phyloP scores from a whole-genome alignment of 164 flowering plant genomes.

The Pachysandra terminalis region DNA sequence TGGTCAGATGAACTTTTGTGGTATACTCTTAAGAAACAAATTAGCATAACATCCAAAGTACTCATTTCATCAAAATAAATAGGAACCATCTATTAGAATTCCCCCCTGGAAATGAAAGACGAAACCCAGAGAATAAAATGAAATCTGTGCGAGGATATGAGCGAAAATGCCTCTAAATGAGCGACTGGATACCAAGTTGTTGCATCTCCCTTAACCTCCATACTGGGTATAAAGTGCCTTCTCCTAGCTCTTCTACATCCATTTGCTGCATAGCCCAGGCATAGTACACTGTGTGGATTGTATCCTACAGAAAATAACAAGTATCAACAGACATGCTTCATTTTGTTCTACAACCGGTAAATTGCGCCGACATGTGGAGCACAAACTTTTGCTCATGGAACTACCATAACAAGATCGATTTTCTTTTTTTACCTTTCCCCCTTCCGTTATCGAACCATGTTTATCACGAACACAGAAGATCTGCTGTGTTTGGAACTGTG shows the following conservation, averaged over 20 bases:
- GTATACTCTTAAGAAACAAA: no score
- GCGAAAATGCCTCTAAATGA: conserved; percentile 45
- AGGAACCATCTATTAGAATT: not conserved
- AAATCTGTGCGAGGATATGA: not conserved
- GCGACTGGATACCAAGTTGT: conserved; percentile 70
- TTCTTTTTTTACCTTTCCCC: conserved; percentile 67
- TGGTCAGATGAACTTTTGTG: no score
- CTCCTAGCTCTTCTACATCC: conserved; percentile 69
- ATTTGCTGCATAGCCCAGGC: conserved; percentile 93
- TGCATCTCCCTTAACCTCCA: conserved; percentile 95
- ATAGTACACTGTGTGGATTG: conserved; percentile 81
- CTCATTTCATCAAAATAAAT: not conserved
- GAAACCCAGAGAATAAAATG: not conserved
- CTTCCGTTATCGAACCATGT: conserved; percentile 71
- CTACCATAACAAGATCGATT: not conserved
- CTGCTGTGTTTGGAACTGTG: conserved; percentile 96
- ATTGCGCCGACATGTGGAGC: no score
- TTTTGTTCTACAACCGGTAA: not conserved
- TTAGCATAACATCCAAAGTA: no score
- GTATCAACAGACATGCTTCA: not conserved
- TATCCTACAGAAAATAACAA: conserved; percentile 46
- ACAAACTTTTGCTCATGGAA: no score
- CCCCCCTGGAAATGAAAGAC: not conserved
- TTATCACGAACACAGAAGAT: conserved; percentile 80
- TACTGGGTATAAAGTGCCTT: conserved; percentile 61